Evolutionary conservation across 805 yeast species (phyloP).

Genomic region (Lipomyces spencermartinsiae): DNA sequence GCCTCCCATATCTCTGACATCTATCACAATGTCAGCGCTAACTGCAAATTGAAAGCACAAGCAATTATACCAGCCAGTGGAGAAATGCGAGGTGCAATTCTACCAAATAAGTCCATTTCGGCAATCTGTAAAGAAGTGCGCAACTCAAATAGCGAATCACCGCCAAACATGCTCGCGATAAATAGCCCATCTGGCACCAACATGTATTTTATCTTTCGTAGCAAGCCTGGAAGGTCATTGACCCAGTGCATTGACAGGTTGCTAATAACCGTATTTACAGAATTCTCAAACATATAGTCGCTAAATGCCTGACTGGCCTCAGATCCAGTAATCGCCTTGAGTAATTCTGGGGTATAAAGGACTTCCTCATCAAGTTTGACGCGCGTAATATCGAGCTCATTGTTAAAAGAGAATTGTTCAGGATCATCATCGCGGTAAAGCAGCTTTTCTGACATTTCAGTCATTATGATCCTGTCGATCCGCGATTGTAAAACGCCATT

Average conservation of each 20-base stretch:
- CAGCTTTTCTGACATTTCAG: conserved; percentile 64
- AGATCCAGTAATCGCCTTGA: conserved; percentile 48
- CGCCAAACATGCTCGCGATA: conserved; percentile 81
- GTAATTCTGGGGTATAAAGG: conserved; percentile 32
- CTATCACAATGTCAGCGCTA: conserved; percentile 40
- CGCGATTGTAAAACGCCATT: conserved; percentile 63
- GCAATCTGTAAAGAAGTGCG: conserved; percentile 82
- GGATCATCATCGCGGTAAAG: conserved; percentile 59
- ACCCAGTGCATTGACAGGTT: conserved; percentile 84
- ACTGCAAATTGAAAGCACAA: not conserved
- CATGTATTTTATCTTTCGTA: conserved; percentile 61
- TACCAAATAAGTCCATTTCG: conserved; percentile 78
- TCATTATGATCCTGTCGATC: conserved; percentile 63
- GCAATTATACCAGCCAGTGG: conserved; percentile 61
- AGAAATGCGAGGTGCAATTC: conserved; percentile 79
- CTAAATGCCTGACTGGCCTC: conserved; percentile 10
- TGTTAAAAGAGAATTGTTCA: conserved; percentile 49
- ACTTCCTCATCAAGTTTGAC: conserved; percentile 72
- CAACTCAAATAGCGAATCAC: conserved; percentile 83
- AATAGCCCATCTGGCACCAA: conserved; percentile 82
- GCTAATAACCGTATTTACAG: conserved; percentile 74
- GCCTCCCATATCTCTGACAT: conserved; percentile 75
- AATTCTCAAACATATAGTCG: conserved; percentile 40
- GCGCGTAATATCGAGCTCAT: conserved; percentile 55
- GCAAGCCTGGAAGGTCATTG: conserved; percentile 75